These are phyloP conservation scores for Xylariaceae sp. DNA, from an alignment of 2,329 filamentous ascomycete genomes.

Conservation along the genomic window DNA sequence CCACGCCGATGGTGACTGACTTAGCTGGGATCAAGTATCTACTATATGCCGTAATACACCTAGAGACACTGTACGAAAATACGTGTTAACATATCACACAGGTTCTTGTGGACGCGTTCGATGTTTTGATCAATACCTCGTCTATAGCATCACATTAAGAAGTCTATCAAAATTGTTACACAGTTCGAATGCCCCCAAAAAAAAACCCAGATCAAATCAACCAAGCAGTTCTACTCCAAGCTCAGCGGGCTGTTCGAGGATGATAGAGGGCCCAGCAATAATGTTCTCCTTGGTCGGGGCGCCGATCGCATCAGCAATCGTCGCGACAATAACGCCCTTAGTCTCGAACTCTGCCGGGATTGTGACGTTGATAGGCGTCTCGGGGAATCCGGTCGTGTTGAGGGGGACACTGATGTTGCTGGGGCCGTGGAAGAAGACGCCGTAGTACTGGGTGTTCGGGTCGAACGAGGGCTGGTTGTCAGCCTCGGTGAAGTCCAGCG, in stretches of 20 bases:
- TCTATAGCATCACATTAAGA: no score
- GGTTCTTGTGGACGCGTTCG: no score
- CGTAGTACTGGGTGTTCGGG: constrained; percentile 29
- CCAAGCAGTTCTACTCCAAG: constrained; percentile 8
- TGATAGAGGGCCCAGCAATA: constrained; percentile 33
- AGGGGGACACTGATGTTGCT: constrained; percentile 32
- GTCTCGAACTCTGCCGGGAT: constrained; percentile 33
- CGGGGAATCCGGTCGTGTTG: constrained; percentile 21
- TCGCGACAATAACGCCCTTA: constrained; percentile 31
- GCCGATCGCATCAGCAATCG: constrained; percentile 31
- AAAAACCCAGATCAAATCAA: constrained; percentile 56
- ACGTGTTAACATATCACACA: no score
- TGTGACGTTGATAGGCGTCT: constrained; percentile 24
- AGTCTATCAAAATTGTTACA: background rate
- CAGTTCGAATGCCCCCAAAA: no score
- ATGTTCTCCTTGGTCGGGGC: constrained; percentile 34
- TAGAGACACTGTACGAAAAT: no score
- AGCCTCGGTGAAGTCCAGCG: constrained; percentile 26
- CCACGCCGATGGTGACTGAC: no score
- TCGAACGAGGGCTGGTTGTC: constrained; percentile 24
- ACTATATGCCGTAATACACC: no score
- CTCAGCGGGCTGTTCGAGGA: constrained; percentile 31
- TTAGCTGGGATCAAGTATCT: no score
- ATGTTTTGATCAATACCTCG: no score
- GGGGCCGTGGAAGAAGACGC: constrained; percentile 37